Base-by-base conservation (phyloP, 345 rosid species). In the Carallia brachiata region DNA sequence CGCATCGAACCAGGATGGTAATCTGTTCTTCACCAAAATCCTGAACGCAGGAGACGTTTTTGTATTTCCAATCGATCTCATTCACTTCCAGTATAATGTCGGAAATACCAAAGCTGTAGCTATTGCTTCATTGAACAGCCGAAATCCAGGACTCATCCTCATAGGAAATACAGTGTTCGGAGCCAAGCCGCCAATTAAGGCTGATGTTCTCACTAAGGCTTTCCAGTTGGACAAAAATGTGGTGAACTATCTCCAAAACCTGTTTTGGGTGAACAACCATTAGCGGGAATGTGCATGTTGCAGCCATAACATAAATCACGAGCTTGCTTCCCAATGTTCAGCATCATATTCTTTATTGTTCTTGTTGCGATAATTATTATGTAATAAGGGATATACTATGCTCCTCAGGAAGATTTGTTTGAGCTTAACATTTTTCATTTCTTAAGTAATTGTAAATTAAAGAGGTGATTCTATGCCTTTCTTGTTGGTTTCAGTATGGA, bases 21-120 rank as follows among this genome's bases (percentile, higher is more conserved):
- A 47, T 34, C 52, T 30, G 2, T 44, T 70, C 2, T 10, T 70
- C 61, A 10, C 61, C 28, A 70, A 70, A 39, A 30, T 62, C 10
- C 28, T 62, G 10, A 32, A 61, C 27, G 60, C 73, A 12, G 73
- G 73, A 23, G 73, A 62, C 28, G 61, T 70, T 17, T 62, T 70
- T 27, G 73, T 52, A 15, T 70, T 70, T 17, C 73, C 73, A 36
- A 52, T 70, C 30, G 73, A 62, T 2, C 39, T 70, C 30, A 70
- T 70, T 39, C 73, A 70, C 37, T 70, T 70, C 61, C 73, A 70
- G 16, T 53, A 50, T 5, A 62, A 62, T 17, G 2, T 70, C 8
- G 73, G 61, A 1, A 32, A 61, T 52, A 61, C 61, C 4, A 23
- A 37, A 1, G 61, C 61, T 17, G 67, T 62, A 32, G 73, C 67